Conservation (phyloP, 2,329 filamentous ascomycete species). For the Neoscytalidium dimidiatum region DNA sequence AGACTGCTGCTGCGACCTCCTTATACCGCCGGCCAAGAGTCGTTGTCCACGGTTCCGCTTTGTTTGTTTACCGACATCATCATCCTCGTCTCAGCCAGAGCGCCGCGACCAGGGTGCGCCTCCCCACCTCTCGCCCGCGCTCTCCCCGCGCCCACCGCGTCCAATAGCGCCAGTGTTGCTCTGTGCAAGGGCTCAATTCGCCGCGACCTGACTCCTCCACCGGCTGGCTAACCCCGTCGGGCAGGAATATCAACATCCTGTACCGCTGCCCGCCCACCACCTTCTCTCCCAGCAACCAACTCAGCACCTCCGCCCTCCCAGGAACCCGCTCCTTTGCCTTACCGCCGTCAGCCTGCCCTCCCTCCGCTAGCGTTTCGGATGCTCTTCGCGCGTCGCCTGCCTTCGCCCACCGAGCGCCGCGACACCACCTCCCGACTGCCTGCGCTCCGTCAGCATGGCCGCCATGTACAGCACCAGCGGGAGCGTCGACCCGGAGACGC, state of each 20-base stretch:
- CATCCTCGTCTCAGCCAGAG: too few species aligned
- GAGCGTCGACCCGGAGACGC: slow-evolving; percentile 77
- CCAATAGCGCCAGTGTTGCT: slow-evolving; percentile 14
- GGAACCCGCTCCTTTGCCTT: neutral
- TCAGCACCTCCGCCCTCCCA: neutral
- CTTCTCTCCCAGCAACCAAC: neutral
- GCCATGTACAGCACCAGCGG: slow-evolving; percentile 35
- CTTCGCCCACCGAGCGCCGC: neutral
- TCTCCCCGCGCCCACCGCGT: slow-evolving; percentile 1
- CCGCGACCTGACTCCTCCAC: neutral
- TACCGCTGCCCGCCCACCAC: slow-evolving; percentile 1
- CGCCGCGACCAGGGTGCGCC: slow-evolving; percentile 7
- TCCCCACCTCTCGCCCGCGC: neutral
- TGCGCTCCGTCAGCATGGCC: slow-evolving; percentile 10
- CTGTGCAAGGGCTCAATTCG: slow-evolving; percentile 16
- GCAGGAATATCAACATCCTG: slow-evolving; percentile 18
- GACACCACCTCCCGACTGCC: neutral
- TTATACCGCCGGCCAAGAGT: neutral
- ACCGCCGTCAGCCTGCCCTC: too few species aligned
- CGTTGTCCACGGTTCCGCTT: neutral
- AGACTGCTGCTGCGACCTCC: neutral
- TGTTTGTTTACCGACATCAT: slow-evolving; percentile 19
- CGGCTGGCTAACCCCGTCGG: slow-evolving; percentile 13
- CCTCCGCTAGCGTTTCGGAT: slow-evolving; percentile 5
- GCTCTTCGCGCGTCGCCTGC: neutral